Conservation (phyloP, 2,329 filamentous ascomycete genomes). For the Celoporthe dispersa region DNA sequence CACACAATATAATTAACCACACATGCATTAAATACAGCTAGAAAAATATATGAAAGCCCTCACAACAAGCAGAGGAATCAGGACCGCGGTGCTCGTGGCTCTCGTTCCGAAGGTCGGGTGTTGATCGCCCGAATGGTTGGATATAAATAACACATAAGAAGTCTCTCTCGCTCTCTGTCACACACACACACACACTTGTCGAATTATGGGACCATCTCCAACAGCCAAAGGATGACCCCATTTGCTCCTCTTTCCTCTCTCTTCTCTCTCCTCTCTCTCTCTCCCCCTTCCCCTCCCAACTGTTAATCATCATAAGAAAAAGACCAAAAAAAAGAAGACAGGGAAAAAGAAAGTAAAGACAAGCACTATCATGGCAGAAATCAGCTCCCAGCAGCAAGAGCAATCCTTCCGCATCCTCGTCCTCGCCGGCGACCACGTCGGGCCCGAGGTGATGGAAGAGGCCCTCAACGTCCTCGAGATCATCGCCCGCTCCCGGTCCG, state of each 20-base stretch:
- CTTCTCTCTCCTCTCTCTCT: no score
- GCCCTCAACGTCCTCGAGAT: slow-evolving; percentile 52
- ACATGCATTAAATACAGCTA: not conserved
- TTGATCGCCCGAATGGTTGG: slow-evolving; percentile 3
- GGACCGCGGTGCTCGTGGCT: not conserved
- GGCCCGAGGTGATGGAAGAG: slow-evolving; percentile 51
- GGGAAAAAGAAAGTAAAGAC: no score
- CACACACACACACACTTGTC: no score
- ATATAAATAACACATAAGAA: not conserved
- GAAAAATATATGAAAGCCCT: not conserved
- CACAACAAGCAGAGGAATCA: not conserved
- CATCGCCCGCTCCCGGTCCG: slow-evolving; percentile 40
- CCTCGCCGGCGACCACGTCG: slow-evolving; percentile 51
- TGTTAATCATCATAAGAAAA: no score
- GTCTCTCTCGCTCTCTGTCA: not conserved
- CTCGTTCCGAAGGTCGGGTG: slow-evolving; percentile 3
- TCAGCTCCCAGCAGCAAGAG: not conserved
- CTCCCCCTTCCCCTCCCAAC: not conserved
- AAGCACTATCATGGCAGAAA: no score
- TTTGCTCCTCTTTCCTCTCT: no score
- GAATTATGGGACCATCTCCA: slow-evolving; percentile 3
- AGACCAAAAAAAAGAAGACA: no score
- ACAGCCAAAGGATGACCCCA: not conserved
- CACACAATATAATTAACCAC: no score
- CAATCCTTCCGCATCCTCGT: slow-evolving; percentile 43